phyloP scores from a whole-genome alignment of 129 eudicot species.

The Gnaphalium uliginosum region DNA sequence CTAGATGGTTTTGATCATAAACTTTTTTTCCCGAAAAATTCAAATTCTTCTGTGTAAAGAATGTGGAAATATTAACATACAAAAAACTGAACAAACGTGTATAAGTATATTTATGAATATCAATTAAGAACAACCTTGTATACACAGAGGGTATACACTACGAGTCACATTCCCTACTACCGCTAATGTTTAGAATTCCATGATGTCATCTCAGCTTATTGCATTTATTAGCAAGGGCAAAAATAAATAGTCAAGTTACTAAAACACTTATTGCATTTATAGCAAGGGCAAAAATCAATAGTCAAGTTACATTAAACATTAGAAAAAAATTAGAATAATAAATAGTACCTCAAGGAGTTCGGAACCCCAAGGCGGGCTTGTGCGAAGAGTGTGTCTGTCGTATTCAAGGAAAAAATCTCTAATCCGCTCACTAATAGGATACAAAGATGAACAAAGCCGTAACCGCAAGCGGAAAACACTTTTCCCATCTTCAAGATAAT shows the following conservation, averaged over 20 bases:
- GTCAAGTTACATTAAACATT: background rate
- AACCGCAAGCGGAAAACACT: conserved; percentile 77
- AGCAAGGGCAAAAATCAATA: background rate
- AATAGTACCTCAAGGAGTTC: conserved; percentile 88
- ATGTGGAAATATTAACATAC: background rate
- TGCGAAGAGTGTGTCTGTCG: conserved; percentile 93
- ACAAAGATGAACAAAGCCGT: conserved; percentile 90
- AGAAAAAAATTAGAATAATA: background rate
- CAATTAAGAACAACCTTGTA: no score
- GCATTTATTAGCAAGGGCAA: background rate
- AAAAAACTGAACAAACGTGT: background rate
- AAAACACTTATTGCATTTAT: background rate
- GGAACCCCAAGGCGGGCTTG: conserved; percentile 99
- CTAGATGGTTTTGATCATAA: conserved; percentile 20
- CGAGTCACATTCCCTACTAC: background rate
- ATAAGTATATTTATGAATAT: background rate
- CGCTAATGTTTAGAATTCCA: background rate
- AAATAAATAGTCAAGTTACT: no score
- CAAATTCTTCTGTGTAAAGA: background rate
- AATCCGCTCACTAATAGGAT: conserved; percentile 90
- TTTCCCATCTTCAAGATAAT: conserved; percentile 93
- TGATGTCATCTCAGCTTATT: background rate
- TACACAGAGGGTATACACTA: background rate
- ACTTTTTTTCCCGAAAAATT: background rate
- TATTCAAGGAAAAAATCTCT: conserved; percentile 98